Evolutionary conservation across 1,139 yeast genomes (phyloP), one percentile per base, ranked within the genome.

Genomic region (Scheffersomyces parashehatae): DNA sequence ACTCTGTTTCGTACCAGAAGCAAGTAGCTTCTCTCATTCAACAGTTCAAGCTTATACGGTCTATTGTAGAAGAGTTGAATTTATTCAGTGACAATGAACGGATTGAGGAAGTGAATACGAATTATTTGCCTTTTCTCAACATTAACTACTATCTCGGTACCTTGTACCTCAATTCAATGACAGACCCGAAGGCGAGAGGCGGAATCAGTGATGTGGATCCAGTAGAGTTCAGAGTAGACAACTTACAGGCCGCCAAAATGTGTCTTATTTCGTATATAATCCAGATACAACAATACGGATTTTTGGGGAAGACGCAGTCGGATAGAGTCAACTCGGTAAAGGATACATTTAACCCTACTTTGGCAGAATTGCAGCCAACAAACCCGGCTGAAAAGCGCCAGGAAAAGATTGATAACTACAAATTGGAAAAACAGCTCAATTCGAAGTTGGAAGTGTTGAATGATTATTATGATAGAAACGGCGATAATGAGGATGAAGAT

Each of bases 391-490:
- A 68, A 26, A 75, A 79, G 51, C 71, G 97, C 50, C 83, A 83
- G 20, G 85, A 80, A 42, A 91, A 90, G 61, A 88, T 91, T 46
- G 85, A 79, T 20, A 77, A 80, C 53, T 86, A 74, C 61, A 84
- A 79, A 56, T 61, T 72, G 26, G 90, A 84, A 51, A 82, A 79
- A 56, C 76, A 74, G 31, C 65, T 88, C 42, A 67, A 63, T n/a
- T 58, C 51, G 2, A 74, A 75, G 48, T 53, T 87, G 3, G 48
- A 58, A 11, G 48, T 60, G 2, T 58, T 82, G 28, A 75, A 74
- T 29, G 60, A 55, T 2, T 55, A 59, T 44, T 64, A 65, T 38
- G 39, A 39, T 12, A 29, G 28, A 15, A 39, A 35, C 3, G 58
- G 55, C 38, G 53, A 49, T 6, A 54, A 58, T 15, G 56, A 56